Evolutionary conservation across 2,329 filamentous ascomycete species (phyloP).

Genomic region (Alternaria triticina): DNA sequence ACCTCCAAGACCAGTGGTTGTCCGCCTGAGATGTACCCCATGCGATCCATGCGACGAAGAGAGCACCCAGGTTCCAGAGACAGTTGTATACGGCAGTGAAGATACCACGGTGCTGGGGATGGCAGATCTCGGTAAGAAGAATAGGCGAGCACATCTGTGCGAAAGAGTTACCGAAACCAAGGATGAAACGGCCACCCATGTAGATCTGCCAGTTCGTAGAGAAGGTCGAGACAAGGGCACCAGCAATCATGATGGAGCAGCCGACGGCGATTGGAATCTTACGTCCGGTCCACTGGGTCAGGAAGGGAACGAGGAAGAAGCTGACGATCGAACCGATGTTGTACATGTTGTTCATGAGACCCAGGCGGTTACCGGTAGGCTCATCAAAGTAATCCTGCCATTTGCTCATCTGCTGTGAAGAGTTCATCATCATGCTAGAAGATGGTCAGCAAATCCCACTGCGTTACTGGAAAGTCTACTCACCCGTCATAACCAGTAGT

Average conservation of each 20-base stretch:
- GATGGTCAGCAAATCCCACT: not conserved
- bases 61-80: conserved; percentile 67
- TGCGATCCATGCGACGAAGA: conserved; percentile 66
- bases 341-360: conserved; percentile 55
- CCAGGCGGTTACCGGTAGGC: conserved; percentile 49
- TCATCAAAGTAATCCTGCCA: conserved; percentile 50
- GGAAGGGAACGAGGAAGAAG: conserved; percentile 44
- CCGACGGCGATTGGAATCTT: conserved; percentile 51
- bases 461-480: conserved; percentile 10
- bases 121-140: conserved; percentile 69
- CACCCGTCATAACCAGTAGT: conserved; percentile 65
- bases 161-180: conserved; percentile 71
- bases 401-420: conserved; percentile 49
- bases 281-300: conserved; percentile 54
- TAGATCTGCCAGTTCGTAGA: conserved; percentile 53
- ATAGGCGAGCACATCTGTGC: conserved; percentile 69
- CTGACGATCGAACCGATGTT: conserved; percentile 49
- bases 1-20: conserved; percentile 58
- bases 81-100: conserved; percentile 72
- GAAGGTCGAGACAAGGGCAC: conserved; percentile 41
- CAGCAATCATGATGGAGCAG: conserved; percentile 54
- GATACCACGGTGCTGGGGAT: conserved; percentile 70
- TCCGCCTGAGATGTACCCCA: conserved; percentile 46
- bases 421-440: conserved; percentile 53
- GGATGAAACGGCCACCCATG: conserved; percentile 64